These are phyloP conservation scores for Dipteronia sinensis DNA, from an alignment of 345 rosid species.

Conservation along the genomic window DNA sequence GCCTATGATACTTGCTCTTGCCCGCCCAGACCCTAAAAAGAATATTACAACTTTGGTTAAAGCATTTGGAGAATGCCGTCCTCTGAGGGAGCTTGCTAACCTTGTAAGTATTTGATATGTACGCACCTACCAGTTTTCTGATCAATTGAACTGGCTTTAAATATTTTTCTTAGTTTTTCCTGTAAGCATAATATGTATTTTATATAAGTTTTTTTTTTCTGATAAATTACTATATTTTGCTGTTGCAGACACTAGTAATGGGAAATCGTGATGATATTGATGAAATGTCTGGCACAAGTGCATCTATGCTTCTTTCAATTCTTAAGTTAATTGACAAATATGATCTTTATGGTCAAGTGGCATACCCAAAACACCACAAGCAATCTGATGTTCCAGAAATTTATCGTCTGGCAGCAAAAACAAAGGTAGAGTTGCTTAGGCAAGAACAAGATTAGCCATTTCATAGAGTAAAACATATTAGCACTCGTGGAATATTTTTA, in stretches of 20 bases:
- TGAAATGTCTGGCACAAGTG: constrained; percentile 67
- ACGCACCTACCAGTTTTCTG: background rate
- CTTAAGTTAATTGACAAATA: constrained; percentile 75
- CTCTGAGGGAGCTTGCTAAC: constrained; percentile 72
- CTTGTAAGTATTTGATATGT: constrained; percentile 44
- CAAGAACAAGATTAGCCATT: background rate
- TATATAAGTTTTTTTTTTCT: background rate
- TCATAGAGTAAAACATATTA: background rate
- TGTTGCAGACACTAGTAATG: constrained; percentile 73
- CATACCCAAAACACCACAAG: constrained; percentile 83
- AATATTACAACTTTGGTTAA: constrained; percentile 75
- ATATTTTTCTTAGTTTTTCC: background rate
- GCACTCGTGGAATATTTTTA: background rate
- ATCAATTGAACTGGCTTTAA: background rate
- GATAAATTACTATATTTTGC: background rate
- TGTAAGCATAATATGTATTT: background rate
- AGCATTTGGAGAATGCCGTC: constrained; percentile 89
- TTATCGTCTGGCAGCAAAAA: constrained; percentile 75
- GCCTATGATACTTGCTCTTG: constrained; percentile 89
- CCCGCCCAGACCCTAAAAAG: constrained; percentile 88
- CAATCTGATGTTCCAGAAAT: constrained; percentile 80
- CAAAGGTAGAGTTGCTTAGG: constrained; percentile 50
- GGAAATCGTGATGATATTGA: constrained; percentile 79
- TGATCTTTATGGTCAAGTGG: constrained; percentile 83
- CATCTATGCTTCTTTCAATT: constrained; percentile 68